Percentiles rank a stretch among this genome's conserved stretches.
Conservation (phyloP, 2,329 filamentous ascomycete genomes). For the Colletotrichum viniferum region DNA sequence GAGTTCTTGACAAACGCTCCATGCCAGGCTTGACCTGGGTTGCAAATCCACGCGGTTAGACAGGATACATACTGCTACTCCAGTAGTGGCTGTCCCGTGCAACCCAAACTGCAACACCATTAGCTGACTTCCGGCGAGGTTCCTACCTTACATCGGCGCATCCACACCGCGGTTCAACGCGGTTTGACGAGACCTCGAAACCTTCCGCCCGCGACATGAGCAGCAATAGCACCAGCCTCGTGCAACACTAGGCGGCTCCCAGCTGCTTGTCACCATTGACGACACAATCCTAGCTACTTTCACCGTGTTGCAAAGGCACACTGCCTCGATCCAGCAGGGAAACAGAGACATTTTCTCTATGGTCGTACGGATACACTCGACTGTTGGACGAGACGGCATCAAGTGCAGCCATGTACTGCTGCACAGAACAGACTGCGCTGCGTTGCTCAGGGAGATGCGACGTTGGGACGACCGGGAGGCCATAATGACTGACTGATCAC, state of each 20-base stretch:
- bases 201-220: not conserved
- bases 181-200: not conserved
- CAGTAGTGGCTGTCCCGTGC: conserved; percentile 2
- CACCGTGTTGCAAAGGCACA: not conserved
- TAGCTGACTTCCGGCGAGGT: not conserved
- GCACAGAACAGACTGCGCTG: not conserved
- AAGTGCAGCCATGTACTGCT: not conserved
- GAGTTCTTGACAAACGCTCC: conserved; percentile 11
- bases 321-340: not conserved
- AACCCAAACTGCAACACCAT: conserved; percentile 7
- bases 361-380: not conserved
- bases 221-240: not conserved
- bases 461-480: conserved; percentile 14
- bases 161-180: not conserved
- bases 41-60: conserved; percentile 10
- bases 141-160: not conserved
- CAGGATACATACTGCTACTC: not conserved
- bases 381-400: not conserved
- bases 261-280: not conserved
- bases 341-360: not conserved
- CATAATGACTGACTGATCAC: not conserved
- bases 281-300: not conserved
- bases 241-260: not conserved
- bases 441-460: conserved; percentile 7
- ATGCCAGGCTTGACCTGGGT: conserved; percentile 8